Base-by-base conservation (phyloP, 148 eudicot genomes). In the Dysphania ambrosioides region DNA sequence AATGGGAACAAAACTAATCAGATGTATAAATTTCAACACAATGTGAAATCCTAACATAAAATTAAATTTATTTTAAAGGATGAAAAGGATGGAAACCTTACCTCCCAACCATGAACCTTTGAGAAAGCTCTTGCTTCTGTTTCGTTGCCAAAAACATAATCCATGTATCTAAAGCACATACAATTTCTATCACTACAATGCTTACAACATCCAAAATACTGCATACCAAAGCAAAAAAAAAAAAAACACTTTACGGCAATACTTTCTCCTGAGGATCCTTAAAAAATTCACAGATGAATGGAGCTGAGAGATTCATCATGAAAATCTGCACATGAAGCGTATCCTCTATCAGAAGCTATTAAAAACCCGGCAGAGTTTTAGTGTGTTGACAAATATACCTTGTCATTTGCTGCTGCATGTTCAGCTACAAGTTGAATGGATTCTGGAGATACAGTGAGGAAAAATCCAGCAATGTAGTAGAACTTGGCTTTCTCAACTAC, bases 401-500 rank as follows among this genome's bases (percentile, higher is more conserved):
- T 95, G 85, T 95, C 87, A 34, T 85, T 90, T 57, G 99, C 97
- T 80, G 94, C 92, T 58, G 97, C 94, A 84, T 95, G 99, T 81
- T 92, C 97, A 85, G 92, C 99, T 67, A 95, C 99, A 75, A 88
- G 92, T 77, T 77, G 83, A 78, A 95, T 90, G 78, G 99, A 88
- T 27, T 95, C 99, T 0, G 92, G 91, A 58, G 99, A 95, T 44
- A 95, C 99, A 15, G 99, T 95, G 75, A 95, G 99, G 84, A 95
- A 95, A 72, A 95, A 95, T n/a, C 99, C 99, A 64, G 99, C 99
- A 67, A 95, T 95, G 69, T 95, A 95, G 86, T 66, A 72, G 83
- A 83, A 95, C 76, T 92, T 95, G 72, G 99, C 99, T 88, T 90
- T 95, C 85, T 95, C 97, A 86, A 95, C 99, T 95, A 85, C 76